Evolutionary conservation across 2,329 filamentous ascomycete genomes (phyloP), one percentile per base, ranked within the genome.

Genomic region (Colletotrichum spinosum): DNA sequence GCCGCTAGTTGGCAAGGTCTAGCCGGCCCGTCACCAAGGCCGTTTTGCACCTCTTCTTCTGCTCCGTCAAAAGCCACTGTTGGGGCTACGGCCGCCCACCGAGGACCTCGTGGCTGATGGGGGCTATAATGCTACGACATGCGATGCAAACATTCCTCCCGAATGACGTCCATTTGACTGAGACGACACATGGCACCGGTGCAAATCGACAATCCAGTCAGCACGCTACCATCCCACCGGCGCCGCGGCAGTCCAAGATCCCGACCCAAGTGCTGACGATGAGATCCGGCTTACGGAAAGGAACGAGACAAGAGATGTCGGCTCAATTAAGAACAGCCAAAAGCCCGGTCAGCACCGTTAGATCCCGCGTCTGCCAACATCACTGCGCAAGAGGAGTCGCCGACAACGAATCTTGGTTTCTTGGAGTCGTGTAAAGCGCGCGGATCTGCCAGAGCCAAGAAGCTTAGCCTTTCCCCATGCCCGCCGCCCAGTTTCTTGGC

Each of bases 371-470:
- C 25, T 10, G 25, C 8, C 35, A 25, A 25, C 4, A 7, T 13
- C 15, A 35, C 25, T 39, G 34, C 53, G 46, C 52, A 51, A 37
- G 8, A n/a, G 17, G 53, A 64, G 48, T 67, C 52, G 62, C 53
- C 56, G 62, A 59, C 60, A 67, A 25, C 35, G 8, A 50, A 41
- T 59, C 53, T 66, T 60, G 53, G 41, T 38, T 34, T 53, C 50
- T 48, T 48, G 54, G 25, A 48, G 33, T 42, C 12, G 42, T 13
- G n/a, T 17, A 51, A 64, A 49, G 49, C 64, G 60, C 64, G 64
- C 54, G 60, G 60, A 55, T 67, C 64, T 57, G 8, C 41, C 8
- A 57, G 41, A 34, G 60, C 60, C 64, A 67, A 67, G 59, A 48
- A 13, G 39, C 54, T 66, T 57, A 37, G 60, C 25, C 25, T 25